Percentiles rank a stretch among this genome's conserved stretches.
Evolutionary conservation across 345 rosid species (phyloP).

Genomic region (Eucalyptus fibrosa): DNA sequence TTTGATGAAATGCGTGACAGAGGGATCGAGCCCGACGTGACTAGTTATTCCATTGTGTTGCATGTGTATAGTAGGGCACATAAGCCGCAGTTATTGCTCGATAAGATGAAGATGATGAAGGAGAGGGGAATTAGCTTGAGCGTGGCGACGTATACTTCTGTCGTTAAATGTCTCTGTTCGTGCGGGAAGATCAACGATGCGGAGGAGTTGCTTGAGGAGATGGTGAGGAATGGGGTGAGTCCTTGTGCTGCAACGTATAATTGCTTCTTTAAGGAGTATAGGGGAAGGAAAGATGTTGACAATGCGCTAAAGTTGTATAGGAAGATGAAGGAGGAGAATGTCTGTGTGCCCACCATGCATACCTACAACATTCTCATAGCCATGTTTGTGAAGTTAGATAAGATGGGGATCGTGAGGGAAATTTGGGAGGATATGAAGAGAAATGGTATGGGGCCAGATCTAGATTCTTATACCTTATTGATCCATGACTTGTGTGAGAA

Average conservation of each 20-base stretch:
- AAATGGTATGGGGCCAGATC: conserved; percentile 51
- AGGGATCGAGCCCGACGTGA: conserved; percentile 76
- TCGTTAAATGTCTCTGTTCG: conserved; percentile 70
- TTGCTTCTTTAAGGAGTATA: conserved; percentile 85
- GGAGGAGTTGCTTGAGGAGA: conserved; percentile 48
- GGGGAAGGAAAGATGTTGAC: conserved; percentile 57
- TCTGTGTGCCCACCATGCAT: conserved; percentile 32
- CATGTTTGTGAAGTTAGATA: conserved; percentile 43
- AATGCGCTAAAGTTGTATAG: conserved; percentile 59
- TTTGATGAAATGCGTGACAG: conserved; percentile 70
- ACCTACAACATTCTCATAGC: conserved; percentile 56
- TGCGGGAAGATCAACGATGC: conserved; percentile 67
- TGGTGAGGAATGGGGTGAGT: conserved; percentile 45
- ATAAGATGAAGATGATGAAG: conserved; percentile 63
- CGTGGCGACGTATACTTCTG: conserved; percentile 59
- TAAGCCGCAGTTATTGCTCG: conserved; percentile 57
- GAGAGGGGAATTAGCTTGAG: conserved; percentile 52
- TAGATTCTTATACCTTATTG: conserved; percentile 70
- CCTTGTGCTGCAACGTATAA: conserved; percentile 60
- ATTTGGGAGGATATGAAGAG: conserved; percentile 66
- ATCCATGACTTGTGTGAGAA: conserved; percentile 60
- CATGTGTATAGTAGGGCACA: conserved; percentile 81
- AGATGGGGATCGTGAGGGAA: conserved; percentile 41
- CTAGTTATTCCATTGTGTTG: conserved; percentile 64
- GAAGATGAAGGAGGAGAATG: conserved; percentile 44